A percentile compares a stretch with the other conserved stretches of the same genome.
phyloP scores from a whole-genome alignment of 2,329 filamentous ascomycete genomes.

The Fusarium piperis region DNA sequence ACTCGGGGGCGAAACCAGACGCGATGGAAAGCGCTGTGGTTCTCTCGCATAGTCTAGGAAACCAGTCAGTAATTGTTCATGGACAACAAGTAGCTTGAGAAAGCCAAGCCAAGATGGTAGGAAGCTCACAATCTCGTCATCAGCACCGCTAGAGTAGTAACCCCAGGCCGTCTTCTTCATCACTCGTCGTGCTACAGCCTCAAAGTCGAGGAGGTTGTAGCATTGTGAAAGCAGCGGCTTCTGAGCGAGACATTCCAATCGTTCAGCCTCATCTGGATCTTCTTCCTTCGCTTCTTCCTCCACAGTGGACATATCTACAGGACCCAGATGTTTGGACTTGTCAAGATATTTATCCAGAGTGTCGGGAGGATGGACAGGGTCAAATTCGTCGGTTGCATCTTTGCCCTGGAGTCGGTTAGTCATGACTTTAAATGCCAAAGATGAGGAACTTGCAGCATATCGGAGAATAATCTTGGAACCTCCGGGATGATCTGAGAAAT shows the following conservation, averaged over 20 bases:
- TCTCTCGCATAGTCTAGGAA: constrained; percentile 85
- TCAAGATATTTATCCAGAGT: neutral
- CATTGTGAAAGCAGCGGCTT: constrained; percentile 17
- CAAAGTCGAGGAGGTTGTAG: constrained; percentile 13
- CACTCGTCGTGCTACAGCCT: neutral
- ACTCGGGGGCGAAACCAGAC: constrained; percentile 94
- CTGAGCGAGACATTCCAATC: neutral
- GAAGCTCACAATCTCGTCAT: constrained; percentile 19
- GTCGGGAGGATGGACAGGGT: neutral
- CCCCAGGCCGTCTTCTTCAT: constrained; percentile 21
- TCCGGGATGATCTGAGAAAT: constrained; percentile 3
- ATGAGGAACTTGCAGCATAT: constrained; percentile 6
- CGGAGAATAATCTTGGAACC: constrained; percentile 23
- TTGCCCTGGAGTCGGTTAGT: neutral
- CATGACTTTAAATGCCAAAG: fast-evolving
- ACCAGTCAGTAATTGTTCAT: neutral
- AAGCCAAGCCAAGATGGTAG: neutral
- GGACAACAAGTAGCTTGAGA: too few relatives aligned
- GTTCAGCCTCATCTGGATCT: neutral
- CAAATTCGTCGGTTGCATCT: constrained; percentile 4
- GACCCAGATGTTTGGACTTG: neutral
- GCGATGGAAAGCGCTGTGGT: constrained; percentile 93
- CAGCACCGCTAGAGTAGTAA: constrained; percentile 22
- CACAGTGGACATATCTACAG: neutral
- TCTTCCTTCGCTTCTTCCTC: neutral